Base-by-base conservation (phyloP, 192 early-diverging fungal genomes). In the Coemansia sp. region DNA sequence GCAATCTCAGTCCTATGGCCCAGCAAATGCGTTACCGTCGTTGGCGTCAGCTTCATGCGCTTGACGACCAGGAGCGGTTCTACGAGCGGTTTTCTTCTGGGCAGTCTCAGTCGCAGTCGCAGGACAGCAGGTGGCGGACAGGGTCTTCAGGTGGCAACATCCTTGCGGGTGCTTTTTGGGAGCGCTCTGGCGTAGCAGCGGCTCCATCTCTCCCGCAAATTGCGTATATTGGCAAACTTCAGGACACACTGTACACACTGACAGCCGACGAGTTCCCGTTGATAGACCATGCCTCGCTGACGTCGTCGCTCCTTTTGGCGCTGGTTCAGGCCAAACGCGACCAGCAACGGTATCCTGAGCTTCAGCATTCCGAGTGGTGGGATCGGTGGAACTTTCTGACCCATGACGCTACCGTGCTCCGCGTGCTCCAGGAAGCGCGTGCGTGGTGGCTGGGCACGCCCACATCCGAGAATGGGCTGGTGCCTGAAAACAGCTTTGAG, bases 181-280 rank as follows among this genome's bases (percentile, higher is more conserved):
- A 78, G 61, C 76, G 74, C 49, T n/a, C 66, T 15, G 41, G 72
- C 48, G 64, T 12, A 19, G 41, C 62, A 45, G 60, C 57, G 4
- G 12, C 51, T 32, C n/a, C 46, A 6, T 18, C 66, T 1, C 60
- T 63, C 41, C 69, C 81, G 8, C 74, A 72, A 61, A 60, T 75
- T 6, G 89, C 90, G 6, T 92, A 89, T 65, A 85, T 94, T 8
- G 90, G 90, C 21, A 63, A 71, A 21, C 71, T 88, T 32, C 74
- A 87, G 22, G 90, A 89, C 65, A 88, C 80, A 21, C 84, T 91
- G 12, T 94, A 90, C 80, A 78, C 88, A 16, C 76, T 94, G 39
- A 89, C 90, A 0, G 62, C 75, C 18, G 83, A 90, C 36, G 86
- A 90, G 65, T 91, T 89, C 49, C 89, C 89, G 11, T 65, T 89